Base-by-base conservation (phyloP, 2,329 filamentous ascomycete species). In the Paraphoma sp. region DNA sequence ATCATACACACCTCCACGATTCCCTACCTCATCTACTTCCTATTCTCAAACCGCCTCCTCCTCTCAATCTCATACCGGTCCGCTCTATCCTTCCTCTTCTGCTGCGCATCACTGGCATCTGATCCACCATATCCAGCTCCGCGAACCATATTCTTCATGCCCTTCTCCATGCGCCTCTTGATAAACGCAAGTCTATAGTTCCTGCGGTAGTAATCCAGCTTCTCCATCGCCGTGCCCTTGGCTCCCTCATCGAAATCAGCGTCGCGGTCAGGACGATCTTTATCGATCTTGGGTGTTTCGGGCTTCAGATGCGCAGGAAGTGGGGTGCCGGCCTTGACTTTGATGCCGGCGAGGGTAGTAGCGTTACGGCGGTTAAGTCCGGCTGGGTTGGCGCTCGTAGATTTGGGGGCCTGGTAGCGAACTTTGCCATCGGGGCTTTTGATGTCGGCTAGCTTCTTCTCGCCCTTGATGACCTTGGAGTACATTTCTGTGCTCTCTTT, bases 21-120 rank as follows among this genome's bases (percentile, higher is more conserved):
- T 3, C 33, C 33, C 33, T 36, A 9, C 45, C 23, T 29, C 18
- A 29, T 51, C 51, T 65, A 67, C 64, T 62, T 52, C 55, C 65
- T 72, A 62, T 62, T 68, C 66, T 65, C 64, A 57, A 68, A 72
- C 65, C 66, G 66, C 57, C 63, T 60, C 49, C 63, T 62, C 51
- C 62, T 57, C 53, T 72, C 68, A 47, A 63, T 47, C 64, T 72
- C 69, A 51, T 68, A 71, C 48, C 63, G 58, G 48, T 71, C 63
- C 28, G 65, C 60, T 64, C 66, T 64, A 48, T 56, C 71, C 73
- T 62, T 69, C 63, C 51, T 63, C 64, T 57, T 71, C 63, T 57
- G 53, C 60, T 63, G 60, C 51, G 64, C 61, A 28, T 54, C 45
- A 14, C 62, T 55, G 46, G 48, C 56, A 56, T 64, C 65, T 51